A percentile compares a stretch with the other conserved stretches of the same genome.
Conservation (phyloP, 257 asterid species). For the Jaltomata sinuosa region DNA sequence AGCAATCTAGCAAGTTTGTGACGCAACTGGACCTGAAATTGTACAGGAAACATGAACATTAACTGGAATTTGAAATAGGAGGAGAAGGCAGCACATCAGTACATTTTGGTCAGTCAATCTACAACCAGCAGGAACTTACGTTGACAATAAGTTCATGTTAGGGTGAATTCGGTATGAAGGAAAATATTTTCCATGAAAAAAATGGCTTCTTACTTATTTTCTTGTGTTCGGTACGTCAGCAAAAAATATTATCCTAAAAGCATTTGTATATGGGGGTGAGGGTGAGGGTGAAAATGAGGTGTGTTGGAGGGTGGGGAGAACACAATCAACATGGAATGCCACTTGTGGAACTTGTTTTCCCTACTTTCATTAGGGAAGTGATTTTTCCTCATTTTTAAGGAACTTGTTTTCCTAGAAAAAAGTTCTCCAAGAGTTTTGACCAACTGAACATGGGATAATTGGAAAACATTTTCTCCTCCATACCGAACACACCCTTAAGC, state of each 20-base stretch:
- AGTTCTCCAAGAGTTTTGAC: background rate
- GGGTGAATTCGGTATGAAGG: background rate
- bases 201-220: background rate
- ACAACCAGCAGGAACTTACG: background rate
- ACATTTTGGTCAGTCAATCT: background rate
- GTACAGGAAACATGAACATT: slow-evolving; percentile 5
- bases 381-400: background rate
- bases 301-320: background rate
- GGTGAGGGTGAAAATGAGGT: background rate
- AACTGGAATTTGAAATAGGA: background rate
- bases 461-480: background rate
- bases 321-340: background rate
- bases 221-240: background rate
- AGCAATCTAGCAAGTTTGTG: slow-evolving; percentile 90
- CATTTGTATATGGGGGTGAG: background rate
- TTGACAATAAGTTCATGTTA: background rate
- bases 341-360: background rate
- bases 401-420: background rate
- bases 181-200: background rate
- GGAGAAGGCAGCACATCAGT: background rate
- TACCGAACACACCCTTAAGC: background rate
- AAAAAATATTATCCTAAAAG: background rate
- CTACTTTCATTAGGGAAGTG: background rate
- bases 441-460: background rate
- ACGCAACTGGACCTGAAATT: slow-evolving; percentile 68